These are phyloP conservation scores for Metschnikowia bowlesiae DNA, from an alignment of 805 yeast genomes.

Conservation along the genomic window DNA sequence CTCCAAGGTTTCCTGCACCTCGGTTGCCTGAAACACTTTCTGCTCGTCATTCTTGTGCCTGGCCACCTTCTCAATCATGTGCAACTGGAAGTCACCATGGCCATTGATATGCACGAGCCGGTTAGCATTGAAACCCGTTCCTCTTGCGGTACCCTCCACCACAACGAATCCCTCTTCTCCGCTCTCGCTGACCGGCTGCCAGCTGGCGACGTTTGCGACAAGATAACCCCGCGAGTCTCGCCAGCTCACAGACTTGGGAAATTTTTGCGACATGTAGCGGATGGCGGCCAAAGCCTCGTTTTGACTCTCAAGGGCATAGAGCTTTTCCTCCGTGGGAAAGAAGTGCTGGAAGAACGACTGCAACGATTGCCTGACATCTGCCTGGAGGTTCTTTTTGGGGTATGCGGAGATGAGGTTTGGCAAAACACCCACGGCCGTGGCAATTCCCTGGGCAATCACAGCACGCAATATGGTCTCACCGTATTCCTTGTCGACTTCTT, in stretches of 20 bases:
- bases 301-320: conserved; percentile 62
- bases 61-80: conserved; percentile 52
- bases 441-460: conserved; percentile 86
- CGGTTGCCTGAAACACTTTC: conserved; percentile 27
- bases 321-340: conserved; percentile 66
- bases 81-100: conserved; percentile 80
- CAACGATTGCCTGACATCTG: conserved; percentile 48
- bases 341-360: conserved; percentile 40
- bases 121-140: conserved; percentile 74
- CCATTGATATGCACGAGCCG: conserved; percentile 84
- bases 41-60: conserved; percentile 20
- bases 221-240: conserved; percentile 89
- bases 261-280: conserved; percentile 76
- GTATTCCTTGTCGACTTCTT: conserved; percentile 70
- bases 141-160: conserved; percentile 83
- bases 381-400: conserved; percentile 71
- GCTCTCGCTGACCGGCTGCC: conserved; percentile 21
- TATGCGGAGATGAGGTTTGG: conserved; percentile 65
- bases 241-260: conserved; percentile 85
- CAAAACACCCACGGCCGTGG: conserved; percentile 73
- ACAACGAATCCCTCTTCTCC: conserved; percentile 41
- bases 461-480: conserved; percentile 92
- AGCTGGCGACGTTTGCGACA: conserved; percentile 61
- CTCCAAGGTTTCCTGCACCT: conserved; percentile 53
- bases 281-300: conserved; percentile 72